Evolutionary conservation across 1,139 yeast species (phyloP), one percentile per base, ranked within the genome.

Genomic region (Yamadazyma songkhlaensis): DNA sequence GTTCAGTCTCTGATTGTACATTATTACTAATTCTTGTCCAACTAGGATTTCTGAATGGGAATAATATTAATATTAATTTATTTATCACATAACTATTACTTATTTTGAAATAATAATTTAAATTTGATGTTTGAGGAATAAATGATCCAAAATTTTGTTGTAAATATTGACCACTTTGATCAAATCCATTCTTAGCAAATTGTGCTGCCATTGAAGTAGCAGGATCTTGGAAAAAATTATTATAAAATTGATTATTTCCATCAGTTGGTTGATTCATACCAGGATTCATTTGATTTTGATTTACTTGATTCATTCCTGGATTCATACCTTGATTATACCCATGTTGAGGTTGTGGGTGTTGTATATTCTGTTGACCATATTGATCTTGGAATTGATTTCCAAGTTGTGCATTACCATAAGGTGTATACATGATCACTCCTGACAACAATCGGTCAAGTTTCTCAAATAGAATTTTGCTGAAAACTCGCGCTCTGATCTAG

Each of bases 21-120:
- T 8, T 47, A 51, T 73, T 75, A 53, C 79, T 64, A 38, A 73
- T 60, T 47, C 92, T 65, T 31, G 74, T 74, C 95, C 95, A 86
- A 41, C 84, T 86, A 51, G 77, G 79, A 57, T 89, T 92, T 45
- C 79, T 71, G 73, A 88, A 94, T 0, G 99, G 99, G 57, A 89
- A 83, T 31, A 92, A 59, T 26, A 94, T 82, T 45, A 90, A 71
- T 31, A 74, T 59, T 29, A 94, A 59, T 56, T 94, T 94, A 31
- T 73, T 72, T 42, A 86, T 57, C 25, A 94, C 98, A 54, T 90
- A 94, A 2, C 81, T 70, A 57, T 92, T 94, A 36, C 96, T 84
- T 25, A 94, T 96, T 59, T 87, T 89, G 68, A 94, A 94, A 62
- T 90, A 90, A 61, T 84, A 85, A 47, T 84, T 81, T 49, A 87